Base-by-base conservation (phyloP, 2,329 filamentous ascomycete genomes). In the Clarireedia monteithiana region DNA sequence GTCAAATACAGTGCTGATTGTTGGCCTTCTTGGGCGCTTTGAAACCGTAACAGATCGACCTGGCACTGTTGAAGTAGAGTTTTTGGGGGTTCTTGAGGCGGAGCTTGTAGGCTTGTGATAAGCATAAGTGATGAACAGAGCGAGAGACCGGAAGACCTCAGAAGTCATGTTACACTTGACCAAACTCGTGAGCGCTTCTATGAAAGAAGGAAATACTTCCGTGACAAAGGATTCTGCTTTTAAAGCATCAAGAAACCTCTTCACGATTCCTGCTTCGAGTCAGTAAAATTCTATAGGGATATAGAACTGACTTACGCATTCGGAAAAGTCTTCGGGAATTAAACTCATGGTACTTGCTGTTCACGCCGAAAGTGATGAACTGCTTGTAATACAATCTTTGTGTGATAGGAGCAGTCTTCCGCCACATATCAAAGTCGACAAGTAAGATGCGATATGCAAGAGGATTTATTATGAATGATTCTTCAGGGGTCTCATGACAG, bases 391-490 rank as follows among this genome's bases (percentile, higher is more conserved):
- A 99, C 24, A 96, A 76, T 64, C 88, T 85, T 67, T 96, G 90
- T 0, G 91, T 89, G 17, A 84, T 79, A 5, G 83, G 69, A 36
- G 88, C 85, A 23, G 88, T 88, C 70, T 83, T 85, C 61, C 92
- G 83, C 94, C 94, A 99, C 20, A 92, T 87, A 65, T 96, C 92
- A 62, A 95, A 83, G 70, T 99, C 94, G 53, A 97, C 89, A 27
- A 99, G 78, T 17, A 99, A 77, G 36, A 96, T 86, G 47, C 94
- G 85, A 71, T 97, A 99, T 4, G 92, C 94, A 59, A 99, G 78
- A 0, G 94, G 92, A 65, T 99, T 99, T 63, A 95, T 88, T 68
- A 99, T 95, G 64, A 96, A 89, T 1, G 92, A 96, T 57, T 92
- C 86, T 57, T 90, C 83, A 0, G 91, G 89, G 36, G 84, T 79